These are phyloP conservation scores for Centella asiatica DNA, from an alignment of 129 eudicot genomes.

Conservation along the genomic window DNA sequence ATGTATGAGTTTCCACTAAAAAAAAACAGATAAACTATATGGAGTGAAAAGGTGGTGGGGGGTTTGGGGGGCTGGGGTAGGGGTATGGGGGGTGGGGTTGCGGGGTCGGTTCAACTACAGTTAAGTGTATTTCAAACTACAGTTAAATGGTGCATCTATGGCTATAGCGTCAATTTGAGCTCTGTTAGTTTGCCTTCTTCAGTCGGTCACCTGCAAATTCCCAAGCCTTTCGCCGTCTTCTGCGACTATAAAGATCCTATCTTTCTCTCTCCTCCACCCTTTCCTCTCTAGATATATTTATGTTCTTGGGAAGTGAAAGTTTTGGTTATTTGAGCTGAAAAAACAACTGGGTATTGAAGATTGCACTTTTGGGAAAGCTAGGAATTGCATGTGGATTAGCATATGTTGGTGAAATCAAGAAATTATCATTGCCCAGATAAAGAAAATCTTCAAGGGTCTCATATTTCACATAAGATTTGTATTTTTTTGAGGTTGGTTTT, in stretches of 20 bases:
- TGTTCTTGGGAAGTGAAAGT: constrained; percentile 27
- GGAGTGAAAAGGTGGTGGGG: too few species aligned
- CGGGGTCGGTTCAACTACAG: too few species aligned
- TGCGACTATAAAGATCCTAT: constrained; percentile 22
- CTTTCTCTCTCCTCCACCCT: constrained; percentile 12
- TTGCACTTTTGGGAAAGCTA: constrained; percentile 18
- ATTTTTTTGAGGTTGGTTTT: constrained; percentile 10
- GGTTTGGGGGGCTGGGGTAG: too few species aligned
- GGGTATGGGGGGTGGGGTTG: too few species aligned
- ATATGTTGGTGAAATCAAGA: constrained; percentile 22
- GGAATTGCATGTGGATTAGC: constrained; percentile 38
- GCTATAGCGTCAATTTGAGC: constrained; percentile 6
- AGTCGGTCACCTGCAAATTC: constrained; percentile 38
- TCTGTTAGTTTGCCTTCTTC: constrained; percentile 15
- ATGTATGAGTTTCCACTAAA: too few species aligned
- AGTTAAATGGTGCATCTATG: neutral
- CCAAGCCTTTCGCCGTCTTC: constrained; percentile 62
- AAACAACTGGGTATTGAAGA: constrained; percentile 37
- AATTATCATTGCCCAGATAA: constrained; percentile 18
- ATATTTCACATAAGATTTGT: neutral
- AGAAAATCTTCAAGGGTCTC: constrained; percentile 1
- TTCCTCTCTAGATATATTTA: neutral
- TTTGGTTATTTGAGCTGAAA: constrained; percentile 27
- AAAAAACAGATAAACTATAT: too few species aligned
- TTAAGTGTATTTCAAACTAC: neutral